phyloP scores from a whole-genome alignment of 768 basidiomycete species.

The Nidularia pulvinata region DNA sequence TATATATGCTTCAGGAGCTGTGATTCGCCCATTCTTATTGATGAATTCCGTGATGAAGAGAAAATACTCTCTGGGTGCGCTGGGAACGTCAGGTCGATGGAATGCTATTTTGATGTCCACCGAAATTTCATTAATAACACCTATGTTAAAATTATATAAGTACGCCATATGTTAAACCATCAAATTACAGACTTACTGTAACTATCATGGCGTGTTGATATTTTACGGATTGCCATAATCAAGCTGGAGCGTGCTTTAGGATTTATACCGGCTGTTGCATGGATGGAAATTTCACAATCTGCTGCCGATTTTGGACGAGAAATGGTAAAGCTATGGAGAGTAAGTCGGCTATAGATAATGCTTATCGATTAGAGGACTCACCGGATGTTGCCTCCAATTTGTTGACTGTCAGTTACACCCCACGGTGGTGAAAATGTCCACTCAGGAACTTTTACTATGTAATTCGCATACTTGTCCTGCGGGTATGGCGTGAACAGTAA shows the following conservation, averaged over 20 bases:
- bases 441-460: not conserved
- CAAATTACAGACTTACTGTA: not conserved
- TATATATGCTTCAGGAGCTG: not conserved
- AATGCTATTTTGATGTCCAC: not conserved
- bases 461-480: not conserved
- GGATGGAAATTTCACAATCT: not conserved
- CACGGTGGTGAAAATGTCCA: not conserved
- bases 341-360: not conserved
- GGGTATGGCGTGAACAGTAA: not conserved
- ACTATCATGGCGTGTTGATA: not conserved
- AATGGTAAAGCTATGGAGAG: not conserved
- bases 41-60: not conserved
- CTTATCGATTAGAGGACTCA: not conserved
- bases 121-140: not conserved
- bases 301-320: not conserved
- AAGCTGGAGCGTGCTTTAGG: not conserved
- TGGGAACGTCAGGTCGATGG: not conserved
- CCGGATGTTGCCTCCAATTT: not conserved
- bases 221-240: not conserved
- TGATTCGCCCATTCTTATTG: not conserved
- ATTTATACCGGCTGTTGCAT: not conserved
- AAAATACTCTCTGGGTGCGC: not conserved
- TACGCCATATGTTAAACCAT: not conserved
- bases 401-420: not conserved
- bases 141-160: not conserved